Percentiles rank a stretch among this genome's conserved stretches.
These are phyloP conservation scores for Aspergillus sp. DNA, from an alignment of 2,329 filamentous ascomycete species.

Conservation along the genomic window DNA sequence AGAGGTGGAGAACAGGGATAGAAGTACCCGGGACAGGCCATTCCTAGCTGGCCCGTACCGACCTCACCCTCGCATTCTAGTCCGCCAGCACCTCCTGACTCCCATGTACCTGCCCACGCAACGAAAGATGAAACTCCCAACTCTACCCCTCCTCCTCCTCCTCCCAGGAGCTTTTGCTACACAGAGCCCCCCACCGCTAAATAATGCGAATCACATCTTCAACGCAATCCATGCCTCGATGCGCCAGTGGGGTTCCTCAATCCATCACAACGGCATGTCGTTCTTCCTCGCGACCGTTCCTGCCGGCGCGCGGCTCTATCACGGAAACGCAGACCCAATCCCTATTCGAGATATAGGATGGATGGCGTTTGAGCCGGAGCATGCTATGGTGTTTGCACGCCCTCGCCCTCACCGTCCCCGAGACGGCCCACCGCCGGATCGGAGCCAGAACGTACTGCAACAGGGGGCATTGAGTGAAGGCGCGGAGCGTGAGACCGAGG, in stretches of 20 bases:
- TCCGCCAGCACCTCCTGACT: not conserved
- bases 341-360: constrained; percentile 64
- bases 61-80: not conserved
- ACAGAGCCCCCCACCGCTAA: not conserved
- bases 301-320: constrained; percentile 67
- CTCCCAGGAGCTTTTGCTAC: not conserved
- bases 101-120: too few species aligned
- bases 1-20: too few species aligned
- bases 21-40: too few species aligned
- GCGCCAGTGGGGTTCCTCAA: constrained; percentile 73
- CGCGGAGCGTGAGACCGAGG: not conserved
- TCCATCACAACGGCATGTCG: constrained; percentile 77
- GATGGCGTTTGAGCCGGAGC: constrained; percentile 78
- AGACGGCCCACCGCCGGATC: not conserved
- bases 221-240: constrained; percentile 73
- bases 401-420: constrained; percentile 17
- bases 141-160: not conserved
- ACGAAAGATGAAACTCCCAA: not conserved
- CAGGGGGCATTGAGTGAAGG: not conserved
- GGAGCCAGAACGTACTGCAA: not conserved
- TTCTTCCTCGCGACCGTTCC: constrained; percentile 70
- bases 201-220: constrained; percentile 69
- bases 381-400: constrained; percentile 67
- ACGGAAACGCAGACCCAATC: constrained; percentile 57
- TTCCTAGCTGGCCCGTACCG: not conserved